phyloP scores from a whole-genome alignment of 768 basidiomycete species.

The Boletus rubropictus region DNA sequence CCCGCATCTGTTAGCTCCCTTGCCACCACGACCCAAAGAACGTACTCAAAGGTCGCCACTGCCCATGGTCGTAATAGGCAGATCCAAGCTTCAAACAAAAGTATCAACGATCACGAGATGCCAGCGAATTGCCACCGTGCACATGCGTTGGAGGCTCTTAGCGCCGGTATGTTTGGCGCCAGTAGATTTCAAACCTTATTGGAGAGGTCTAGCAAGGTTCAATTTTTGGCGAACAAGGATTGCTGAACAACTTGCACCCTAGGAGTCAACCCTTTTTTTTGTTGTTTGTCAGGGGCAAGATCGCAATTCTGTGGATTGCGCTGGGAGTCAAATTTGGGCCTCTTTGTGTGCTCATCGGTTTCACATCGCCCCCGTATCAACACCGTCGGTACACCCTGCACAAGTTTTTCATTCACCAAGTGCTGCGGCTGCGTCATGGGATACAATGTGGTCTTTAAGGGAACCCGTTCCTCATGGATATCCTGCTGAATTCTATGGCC shows the following conservation, averaged over 20 bases:
- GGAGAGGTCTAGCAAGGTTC: neutral
- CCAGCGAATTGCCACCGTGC: neutral
- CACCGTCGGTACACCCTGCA: neutral
- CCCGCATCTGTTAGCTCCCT: too few species aligned
- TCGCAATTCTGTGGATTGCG: neutral
- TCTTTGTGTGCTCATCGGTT: neutral
- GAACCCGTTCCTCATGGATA: neutral
- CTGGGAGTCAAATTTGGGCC: neutral
- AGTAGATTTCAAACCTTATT: neutral
- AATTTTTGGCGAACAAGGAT: neutral
- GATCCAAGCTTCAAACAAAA: neutral
- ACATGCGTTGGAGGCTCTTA: too few species aligned
- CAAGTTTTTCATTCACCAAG: conserved; percentile 2
- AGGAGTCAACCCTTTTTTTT: too few species aligned
- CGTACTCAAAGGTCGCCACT: neutral
- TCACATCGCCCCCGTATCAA: neutral
- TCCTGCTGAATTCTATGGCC: conserved; percentile 6
- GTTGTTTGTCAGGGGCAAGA: neutral
- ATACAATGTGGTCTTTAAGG: neutral
- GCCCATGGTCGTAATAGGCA: neutral
- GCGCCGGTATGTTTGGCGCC: too few species aligned
- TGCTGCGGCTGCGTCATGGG: neutral
- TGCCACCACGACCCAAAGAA: too few species aligned
- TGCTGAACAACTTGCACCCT: neutral
- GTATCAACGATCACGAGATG: neutral